Conservation (phyloP, 305 asterid species). For the Stenogyne calaminthoides region DNA sequence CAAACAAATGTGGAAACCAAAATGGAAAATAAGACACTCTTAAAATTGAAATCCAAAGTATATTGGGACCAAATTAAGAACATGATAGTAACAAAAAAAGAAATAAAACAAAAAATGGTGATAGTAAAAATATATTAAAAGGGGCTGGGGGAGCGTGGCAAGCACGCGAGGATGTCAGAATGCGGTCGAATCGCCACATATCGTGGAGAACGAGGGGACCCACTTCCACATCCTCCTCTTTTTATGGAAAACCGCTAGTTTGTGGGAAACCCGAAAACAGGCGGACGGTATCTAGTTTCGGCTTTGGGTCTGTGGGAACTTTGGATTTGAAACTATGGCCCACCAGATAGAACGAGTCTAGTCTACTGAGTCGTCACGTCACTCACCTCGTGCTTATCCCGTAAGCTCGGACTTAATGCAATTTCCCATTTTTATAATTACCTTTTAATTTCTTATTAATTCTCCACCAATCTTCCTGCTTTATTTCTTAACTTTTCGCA, state of each 20-base stretch:
- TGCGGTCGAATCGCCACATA: slow-evolving; percentile 79
- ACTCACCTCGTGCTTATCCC: slow-evolving; percentile 51
- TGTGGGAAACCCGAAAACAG: slow-evolving; percentile 25
- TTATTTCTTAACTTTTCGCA: background rate
- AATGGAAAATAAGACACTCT: too few relatives aligned
- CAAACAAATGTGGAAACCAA: too few relatives aligned
- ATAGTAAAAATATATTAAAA: too few relatives aligned
- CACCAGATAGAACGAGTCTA: slow-evolving; percentile 20
- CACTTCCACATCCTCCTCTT: slow-evolving; percentile 59
- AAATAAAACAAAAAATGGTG: too few relatives aligned
- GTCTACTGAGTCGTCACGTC: slow-evolving; percentile 28
- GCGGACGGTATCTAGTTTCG: slow-evolving; percentile 40
- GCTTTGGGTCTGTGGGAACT: slow-evolving; percentile 47
- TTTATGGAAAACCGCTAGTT: slow-evolving; percentile 48
- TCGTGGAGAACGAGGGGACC: slow-evolving; percentile 42
- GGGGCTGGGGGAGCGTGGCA: slow-evolving; percentile 36
- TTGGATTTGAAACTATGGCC: slow-evolving; percentile 23
- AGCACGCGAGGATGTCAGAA: slow-evolving; percentile 48
- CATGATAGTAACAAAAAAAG: too few relatives aligned
- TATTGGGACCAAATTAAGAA: too few relatives aligned
- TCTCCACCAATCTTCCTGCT: background rate
- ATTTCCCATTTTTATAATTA: background rate
- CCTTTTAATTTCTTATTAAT: background rate
- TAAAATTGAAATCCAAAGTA: too few relatives aligned
- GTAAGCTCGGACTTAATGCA: slow-evolving; percentile 35